Base-by-base conservation (phyloP, 805 yeast genomes). In the Candida palmyrensis region DNA sequence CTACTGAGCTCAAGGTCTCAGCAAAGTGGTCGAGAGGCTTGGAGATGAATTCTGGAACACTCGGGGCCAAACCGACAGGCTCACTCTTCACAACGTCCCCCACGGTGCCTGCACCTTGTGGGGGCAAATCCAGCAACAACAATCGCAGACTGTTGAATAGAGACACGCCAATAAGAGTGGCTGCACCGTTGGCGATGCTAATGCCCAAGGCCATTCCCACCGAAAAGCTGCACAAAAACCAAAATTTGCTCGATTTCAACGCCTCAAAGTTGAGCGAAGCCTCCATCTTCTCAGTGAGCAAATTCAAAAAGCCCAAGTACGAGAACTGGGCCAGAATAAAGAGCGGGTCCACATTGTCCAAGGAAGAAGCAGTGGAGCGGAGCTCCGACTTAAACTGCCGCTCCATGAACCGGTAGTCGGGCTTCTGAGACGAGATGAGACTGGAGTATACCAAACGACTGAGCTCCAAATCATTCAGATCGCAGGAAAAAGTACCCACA, bases 151-250 rank as follows among this genome's bases (percentile, higher is more conserved):
- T 15, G n/a, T 23, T 23, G 27, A 5, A 24, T 8, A 35, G 3
- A 22, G 33, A 30, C 8, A 31, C 22, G 2, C 44, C 46, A 21
- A 43, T 25, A 4, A 45, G 26, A 7, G 48, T 45, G 5, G 51
- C 41, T 11, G 60, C 38, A 7, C 57, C 55, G 32, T 41, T 48
- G 9, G 61, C 49, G 25, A 55, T 27, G 1, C 55, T 49, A 15
- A 52, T 36, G 2, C 71, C 69, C 13, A 65, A 43, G 1, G 68
- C 65, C 22, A 63, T 44, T 1, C 69, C 69, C 15, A 62, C 18
- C 1, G 63, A 43, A 37, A 64, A 62, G 35, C 65, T 49, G 30
- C 58, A 59, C 4, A 61, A 16, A 8, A 59, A 18, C 51, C 58
- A 55, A 6, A 49, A 30, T 6, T 35, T 43, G 15, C 30, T 36